Conservation (phyloP, 108 stramenopile species). For the Skeletonema costatum region DNA sequence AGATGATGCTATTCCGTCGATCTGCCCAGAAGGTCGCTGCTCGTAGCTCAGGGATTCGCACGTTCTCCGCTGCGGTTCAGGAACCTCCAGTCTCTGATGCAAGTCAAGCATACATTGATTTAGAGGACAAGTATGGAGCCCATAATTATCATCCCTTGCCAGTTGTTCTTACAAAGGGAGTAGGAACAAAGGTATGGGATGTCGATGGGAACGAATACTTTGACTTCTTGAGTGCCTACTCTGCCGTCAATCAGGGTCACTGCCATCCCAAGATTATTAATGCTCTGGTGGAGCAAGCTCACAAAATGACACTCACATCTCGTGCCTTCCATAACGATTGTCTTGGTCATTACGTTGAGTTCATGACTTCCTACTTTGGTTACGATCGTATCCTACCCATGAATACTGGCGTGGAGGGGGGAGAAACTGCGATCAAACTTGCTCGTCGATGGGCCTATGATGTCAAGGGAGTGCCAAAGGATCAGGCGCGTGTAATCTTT, state of each 20-base stretch:
- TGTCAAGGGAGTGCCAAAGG: slow-evolving; percentile 91
- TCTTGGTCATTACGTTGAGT: slow-evolving; percentile 93
- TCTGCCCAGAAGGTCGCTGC: slow-evolving; percentile 18
- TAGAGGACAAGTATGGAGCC: slow-evolving; percentile 91
- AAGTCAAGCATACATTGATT: slow-evolving; percentile 66
- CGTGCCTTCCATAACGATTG: slow-evolving; percentile 98
- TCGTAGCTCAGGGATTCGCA: not conserved
- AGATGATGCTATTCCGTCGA: slow-evolving; percentile 12
- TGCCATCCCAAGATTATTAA: slow-evolving; percentile 97
- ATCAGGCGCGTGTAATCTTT: slow-evolving; percentile 92
- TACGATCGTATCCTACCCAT: slow-evolving; percentile 98
- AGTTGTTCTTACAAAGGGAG: slow-evolving; percentile 86
- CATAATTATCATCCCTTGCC: slow-evolving; percentile 99
- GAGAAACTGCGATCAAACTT: slow-evolving; percentile 97
- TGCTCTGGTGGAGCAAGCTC: slow-evolving; percentile 91
- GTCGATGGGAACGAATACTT: slow-evolving; percentile 88
- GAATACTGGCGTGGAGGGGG: slow-evolving; percentile 99
- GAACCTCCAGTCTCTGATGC: slow-evolving; percentile 39
- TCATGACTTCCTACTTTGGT: slow-evolving; percentile 88
- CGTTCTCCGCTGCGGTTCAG: slow-evolving; percentile 29
- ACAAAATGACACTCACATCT: slow-evolving; percentile 93
- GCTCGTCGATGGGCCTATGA: slow-evolving; percentile 95
- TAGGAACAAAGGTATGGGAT: slow-evolving; percentile 77
- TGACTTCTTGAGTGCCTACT: slow-evolving; percentile 94
- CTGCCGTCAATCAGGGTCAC: slow-evolving; percentile 99